Evolutionary conservation across 768 basidiomycete species (phyloP).

Genomic region (Rhodocollybia butyracea): DNA sequence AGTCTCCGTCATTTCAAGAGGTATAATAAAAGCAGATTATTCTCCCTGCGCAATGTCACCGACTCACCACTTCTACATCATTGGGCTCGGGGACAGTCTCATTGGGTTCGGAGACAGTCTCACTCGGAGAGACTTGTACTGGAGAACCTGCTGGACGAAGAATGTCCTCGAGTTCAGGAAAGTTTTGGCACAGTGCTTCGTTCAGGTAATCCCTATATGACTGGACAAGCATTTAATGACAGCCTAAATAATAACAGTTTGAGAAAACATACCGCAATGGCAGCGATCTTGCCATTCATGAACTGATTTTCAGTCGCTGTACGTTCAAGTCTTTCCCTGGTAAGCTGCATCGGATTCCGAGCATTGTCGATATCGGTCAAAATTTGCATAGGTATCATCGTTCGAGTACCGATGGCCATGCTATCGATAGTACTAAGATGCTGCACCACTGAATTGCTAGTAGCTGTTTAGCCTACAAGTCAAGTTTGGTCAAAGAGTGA

Average conservation of each 20-base stretch:
- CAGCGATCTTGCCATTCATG: conserved; percentile 85
- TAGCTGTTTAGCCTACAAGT: conserved; percentile 1
- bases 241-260: neutral
- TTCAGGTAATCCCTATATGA: conserved; percentile 67
- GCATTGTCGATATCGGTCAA: conserved; percentile 76
- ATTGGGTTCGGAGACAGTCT: too few species aligned
- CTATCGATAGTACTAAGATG: conserved; percentile 68
- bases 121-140: neutral
- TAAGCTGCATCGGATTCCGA: conserved; percentile 79
- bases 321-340: conserved; percentile 75
- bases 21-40: too few species aligned
- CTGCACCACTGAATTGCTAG: conserved; percentile 71
- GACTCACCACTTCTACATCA: too few species aligned
- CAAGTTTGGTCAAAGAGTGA: conserved; percentile 6
- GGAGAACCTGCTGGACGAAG: neutral
- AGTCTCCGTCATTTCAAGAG: too few species aligned
- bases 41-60: too few species aligned
- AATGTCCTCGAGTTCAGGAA: conserved; percentile 35
- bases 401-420: conserved; percentile 56
- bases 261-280: conserved; percentile 54
- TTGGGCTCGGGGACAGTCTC: too few species aligned
- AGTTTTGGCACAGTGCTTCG: conserved; percentile 68
- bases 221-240: conserved; percentile 30
- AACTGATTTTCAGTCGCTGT: conserved; percentile 89
- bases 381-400: conserved; percentile 74